A percentile compares a stretch with the other conserved stretches of the same genome.
Evolutionary conservation across 2,329 filamentous ascomycete genomes (phyloP).

Genomic region (Albophoma yamanashiensis): DNA sequence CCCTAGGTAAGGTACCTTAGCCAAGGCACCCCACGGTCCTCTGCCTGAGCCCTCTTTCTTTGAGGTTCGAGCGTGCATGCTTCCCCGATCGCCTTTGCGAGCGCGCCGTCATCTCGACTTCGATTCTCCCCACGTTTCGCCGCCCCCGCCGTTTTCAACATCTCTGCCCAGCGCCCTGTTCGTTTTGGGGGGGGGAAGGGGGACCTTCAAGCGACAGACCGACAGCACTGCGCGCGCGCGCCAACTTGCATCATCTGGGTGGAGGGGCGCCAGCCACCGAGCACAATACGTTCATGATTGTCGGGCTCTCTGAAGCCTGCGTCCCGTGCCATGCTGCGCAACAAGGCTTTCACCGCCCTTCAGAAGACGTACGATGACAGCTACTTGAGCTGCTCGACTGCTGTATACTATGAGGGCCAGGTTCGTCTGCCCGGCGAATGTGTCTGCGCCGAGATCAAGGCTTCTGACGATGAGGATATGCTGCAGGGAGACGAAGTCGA

Average conservation of each 20-base stretch:
- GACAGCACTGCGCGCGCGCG: not conserved
- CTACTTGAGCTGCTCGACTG: conserved; percentile 88
- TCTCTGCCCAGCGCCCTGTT: not conserved
- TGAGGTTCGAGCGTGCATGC: not conserved
- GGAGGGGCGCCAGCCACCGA: not conserved
- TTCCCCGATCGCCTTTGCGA: not conserved
- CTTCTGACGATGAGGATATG: not conserved
- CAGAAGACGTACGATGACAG: conserved; percentile 98
- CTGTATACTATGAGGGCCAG: conserved; percentile 91
- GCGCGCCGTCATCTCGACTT: not conserved
- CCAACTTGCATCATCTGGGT: not conserved
- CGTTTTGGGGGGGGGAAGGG: no score
- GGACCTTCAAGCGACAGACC: not conserved
- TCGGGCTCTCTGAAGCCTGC: not conserved
- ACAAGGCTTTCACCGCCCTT: conserved; percentile 55
- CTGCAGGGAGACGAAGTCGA: conserved; percentile 78
- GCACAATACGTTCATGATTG: not conserved
- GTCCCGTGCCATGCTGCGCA: conserved; percentile 38
- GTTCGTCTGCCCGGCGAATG: conserved; percentile 29
- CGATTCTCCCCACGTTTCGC: not conserved
- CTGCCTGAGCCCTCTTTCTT: not conserved
- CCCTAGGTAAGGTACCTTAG: not conserved
- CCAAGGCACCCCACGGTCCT: not conserved
- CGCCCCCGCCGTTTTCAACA: not conserved
- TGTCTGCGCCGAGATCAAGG: not conserved